These are phyloP conservation scores for Macadamia integrifolia DNA, from an alignment of 164 flowering plant species.

Conservation along the genomic window DNA sequence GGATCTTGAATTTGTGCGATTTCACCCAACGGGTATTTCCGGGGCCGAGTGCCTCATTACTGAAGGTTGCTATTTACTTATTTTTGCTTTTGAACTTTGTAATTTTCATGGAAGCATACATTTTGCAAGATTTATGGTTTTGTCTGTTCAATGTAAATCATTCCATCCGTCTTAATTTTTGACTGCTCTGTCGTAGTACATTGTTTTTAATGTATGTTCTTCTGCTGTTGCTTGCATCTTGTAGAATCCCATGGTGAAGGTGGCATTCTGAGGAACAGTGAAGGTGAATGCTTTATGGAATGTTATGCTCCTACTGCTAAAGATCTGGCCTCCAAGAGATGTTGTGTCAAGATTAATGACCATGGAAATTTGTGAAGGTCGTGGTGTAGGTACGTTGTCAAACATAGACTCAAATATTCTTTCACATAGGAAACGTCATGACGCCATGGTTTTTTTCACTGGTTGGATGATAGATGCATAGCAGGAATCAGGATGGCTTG, in stretches of 20 bases:
- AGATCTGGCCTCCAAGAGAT: constrained; percentile 99
- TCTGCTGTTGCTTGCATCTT: constrained; percentile 9
- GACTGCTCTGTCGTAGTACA: background rate
- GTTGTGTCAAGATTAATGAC: constrained; percentile 99
- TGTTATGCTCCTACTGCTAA: constrained; percentile 99
- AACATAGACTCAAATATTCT: background rate
- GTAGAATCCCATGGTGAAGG: constrained; percentile 99
- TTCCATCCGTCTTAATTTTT: background rate
- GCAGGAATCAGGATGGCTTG: background rate
- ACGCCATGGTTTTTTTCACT: background rate
- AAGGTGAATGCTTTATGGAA: constrained; percentile 99
- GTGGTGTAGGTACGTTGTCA: constrained; percentile 85
- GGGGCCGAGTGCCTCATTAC: constrained; percentile 98
- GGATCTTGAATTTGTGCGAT: constrained; percentile 98
- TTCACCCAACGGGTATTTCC: constrained; percentile 90
- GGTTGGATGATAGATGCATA: too few relatives aligned
- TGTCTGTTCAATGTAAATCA: background rate
- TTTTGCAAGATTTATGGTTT: background rate
- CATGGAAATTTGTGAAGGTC: constrained; percentile 97
- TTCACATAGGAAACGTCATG: background rate
- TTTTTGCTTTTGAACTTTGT: background rate
- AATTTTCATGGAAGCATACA: background rate
- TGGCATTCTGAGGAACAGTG: constrained; percentile 95
- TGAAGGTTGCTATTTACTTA: constrained; percentile 52
- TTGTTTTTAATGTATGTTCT: background rate